Evolutionary conservation across 2,329 filamentous ascomycete genomes (phyloP).

Genomic region (Dothistroma septosporum): DNA sequence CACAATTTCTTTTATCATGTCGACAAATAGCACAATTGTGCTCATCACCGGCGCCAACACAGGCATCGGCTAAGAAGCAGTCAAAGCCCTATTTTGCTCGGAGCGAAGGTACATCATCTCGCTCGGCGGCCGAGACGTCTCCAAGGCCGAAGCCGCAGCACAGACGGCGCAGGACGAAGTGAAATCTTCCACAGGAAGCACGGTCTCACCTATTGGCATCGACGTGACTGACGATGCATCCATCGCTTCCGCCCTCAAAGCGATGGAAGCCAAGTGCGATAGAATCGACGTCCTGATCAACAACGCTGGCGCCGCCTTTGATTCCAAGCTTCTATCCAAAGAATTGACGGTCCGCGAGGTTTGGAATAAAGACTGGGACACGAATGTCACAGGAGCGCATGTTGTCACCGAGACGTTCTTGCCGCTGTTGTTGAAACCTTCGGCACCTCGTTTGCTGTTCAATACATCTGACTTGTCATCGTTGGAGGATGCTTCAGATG

Average conservation of each 20-base stretch:
- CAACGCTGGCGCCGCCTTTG: constrained; percentile 51
- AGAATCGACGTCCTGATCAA: constrained; percentile 54
- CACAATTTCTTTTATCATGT: neutral
- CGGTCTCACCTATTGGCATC: constrained; percentile 46
- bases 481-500: constrained; percentile 33
- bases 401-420: constrained; percentile 36
- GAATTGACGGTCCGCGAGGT: constrained; percentile 34
- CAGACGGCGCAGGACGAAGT: constrained; percentile 39
- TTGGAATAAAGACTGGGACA: constrained; percentile 36
- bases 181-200: constrained; percentile 35
- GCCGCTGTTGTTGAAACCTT: constrained; percentile 37
- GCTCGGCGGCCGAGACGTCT: constrained; percentile 49
- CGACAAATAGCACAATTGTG: neutral
- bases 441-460: constrained; percentile 38
- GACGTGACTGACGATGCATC: constrained; percentile 54
- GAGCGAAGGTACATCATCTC: constrained; percentile 50
- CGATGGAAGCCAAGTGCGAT: constrained; percentile 44
- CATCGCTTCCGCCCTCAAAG: constrained; percentile 45
- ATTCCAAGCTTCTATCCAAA: constrained; percentile 33
- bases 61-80: constrained; percentile 55
- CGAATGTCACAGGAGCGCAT: constrained; percentile 40
- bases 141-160: constrained; percentile 49
- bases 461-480: constrained; percentile 42
- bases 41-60: constrained; percentile 58
- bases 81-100: constrained; percentile 51